A percentile compares a stretch with the other conserved stretches of the same genome.
These are phyloP conservation scores for Ophiocordyceps camponoti-saundersi DNA, from an alignment of 2,329 filamentous ascomycete species.

Conservation along the genomic window DNA sequence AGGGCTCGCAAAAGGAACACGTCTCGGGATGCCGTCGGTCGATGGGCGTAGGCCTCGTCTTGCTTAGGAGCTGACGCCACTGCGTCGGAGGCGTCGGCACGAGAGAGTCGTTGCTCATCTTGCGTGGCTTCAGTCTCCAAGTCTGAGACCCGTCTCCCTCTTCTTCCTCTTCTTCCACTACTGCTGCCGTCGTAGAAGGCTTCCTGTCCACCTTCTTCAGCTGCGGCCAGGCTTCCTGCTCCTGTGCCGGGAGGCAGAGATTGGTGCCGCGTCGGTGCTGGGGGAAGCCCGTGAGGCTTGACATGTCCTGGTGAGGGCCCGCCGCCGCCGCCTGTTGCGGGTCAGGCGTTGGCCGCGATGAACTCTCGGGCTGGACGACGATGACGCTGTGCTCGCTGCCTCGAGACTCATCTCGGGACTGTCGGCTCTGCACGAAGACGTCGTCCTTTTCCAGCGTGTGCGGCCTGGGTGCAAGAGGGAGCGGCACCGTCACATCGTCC, in stretches of 20 bases:
- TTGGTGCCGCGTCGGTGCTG: conserved; percentile 4
- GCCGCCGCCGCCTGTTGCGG: neutral
- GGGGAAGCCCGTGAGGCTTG: conserved; percentile 3
- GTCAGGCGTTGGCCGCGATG: too few species aligned
- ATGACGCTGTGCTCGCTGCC: neutral
- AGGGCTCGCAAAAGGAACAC: conserved; percentile 5
- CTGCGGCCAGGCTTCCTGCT: conserved; percentile 4
- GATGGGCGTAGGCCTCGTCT: neutral
- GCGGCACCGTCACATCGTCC: neutral
- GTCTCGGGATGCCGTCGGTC: neutral
- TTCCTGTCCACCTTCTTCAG: conserved; percentile 1
- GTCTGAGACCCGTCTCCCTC: neutral
- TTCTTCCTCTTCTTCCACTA: neutral
- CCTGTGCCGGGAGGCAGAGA: conserved; percentile 2
- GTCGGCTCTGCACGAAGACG: neutral
- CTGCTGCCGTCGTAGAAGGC: neutral
- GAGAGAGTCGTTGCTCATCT: neutral
- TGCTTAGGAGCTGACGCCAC: conserved; percentile 3
- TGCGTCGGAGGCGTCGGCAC: conserved; percentile 3
- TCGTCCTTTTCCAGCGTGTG: neutral
- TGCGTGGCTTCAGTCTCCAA: neutral
- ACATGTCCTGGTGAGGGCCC: neutral
- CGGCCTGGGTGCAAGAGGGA: neutral
- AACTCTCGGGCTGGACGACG: neutral
- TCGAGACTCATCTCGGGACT: neutral